These are phyloP conservation scores for Xylaria sp. DNA, from an alignment of 2,329 filamentous ascomycete genomes.

Conservation along the genomic window DNA sequence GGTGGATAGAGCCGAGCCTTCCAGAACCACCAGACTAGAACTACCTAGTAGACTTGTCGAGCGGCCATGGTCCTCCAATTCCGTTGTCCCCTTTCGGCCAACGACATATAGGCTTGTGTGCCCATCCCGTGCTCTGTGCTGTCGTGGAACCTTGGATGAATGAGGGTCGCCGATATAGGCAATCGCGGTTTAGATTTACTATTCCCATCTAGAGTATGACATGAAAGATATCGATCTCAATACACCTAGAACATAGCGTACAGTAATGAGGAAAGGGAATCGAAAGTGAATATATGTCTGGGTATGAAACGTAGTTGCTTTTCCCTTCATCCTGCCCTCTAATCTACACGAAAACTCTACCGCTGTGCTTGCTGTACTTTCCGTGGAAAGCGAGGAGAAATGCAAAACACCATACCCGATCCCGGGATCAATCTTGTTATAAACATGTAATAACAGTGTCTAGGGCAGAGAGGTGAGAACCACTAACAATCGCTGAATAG, in stretches of 20 bases:
- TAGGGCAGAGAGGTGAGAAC: constrained; percentile 7
- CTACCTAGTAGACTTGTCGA: background rate
- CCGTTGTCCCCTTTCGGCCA: constrained; percentile 3
- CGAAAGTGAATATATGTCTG: background rate
- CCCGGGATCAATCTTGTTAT: background rate
- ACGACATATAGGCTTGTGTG: background rate
- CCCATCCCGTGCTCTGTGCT: constrained; percentile 18
- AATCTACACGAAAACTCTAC: background rate
- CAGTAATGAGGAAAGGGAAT: background rate
- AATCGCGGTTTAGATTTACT: constrained; percentile 6
- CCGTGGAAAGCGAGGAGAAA: background rate
- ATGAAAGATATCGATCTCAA: background rate
- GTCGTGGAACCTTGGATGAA: constrained; percentile 23
- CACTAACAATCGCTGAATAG: background rate
- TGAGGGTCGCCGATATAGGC: constrained; percentile 21
- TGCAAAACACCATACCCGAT: background rate
- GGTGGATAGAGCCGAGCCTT: background rate
- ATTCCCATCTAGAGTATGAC: background rate
- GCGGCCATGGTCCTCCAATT: background rate
- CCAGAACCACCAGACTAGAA: background rate
- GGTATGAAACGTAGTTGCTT: background rate
- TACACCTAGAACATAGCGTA: background rate
- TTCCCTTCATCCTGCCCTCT: constrained; percentile 1
- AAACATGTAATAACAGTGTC: background rate
- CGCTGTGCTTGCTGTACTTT: too few relatives aligned